A percentile compares a stretch with the other conserved stretches of the same genome.
These are phyloP conservation scores for Hippophae gyantsensis DNA, from an alignment of 306 rosid genomes.

Conservation along the genomic window DNA sequence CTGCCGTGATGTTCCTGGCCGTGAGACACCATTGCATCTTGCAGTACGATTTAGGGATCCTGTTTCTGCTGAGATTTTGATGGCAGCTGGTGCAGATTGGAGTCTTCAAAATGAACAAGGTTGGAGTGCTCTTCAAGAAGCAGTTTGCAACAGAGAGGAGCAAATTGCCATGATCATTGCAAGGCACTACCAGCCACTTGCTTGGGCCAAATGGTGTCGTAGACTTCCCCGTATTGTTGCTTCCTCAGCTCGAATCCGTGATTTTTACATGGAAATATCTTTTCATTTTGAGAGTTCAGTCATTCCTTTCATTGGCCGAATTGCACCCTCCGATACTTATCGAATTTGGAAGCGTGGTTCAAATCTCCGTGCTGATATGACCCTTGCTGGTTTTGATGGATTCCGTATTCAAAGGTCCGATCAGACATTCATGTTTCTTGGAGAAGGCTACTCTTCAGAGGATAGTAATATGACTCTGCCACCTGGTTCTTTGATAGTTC, in stretches of 20 bases:
- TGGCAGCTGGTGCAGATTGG: slow-evolving; percentile 98
- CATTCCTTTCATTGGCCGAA: slow-evolving; percentile 90
- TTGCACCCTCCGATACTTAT: slow-evolving; percentile 96
- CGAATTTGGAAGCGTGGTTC: slow-evolving; percentile 99
- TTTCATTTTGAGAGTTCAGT: slow-evolving; percentile 98
- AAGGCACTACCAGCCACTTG: slow-evolving; percentile 77
- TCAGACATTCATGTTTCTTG: slow-evolving; percentile 93
- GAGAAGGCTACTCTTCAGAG: slow-evolving; percentile 84
- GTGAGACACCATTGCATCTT: slow-evolving; percentile 97
- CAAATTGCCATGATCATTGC: slow-evolving; percentile 88
- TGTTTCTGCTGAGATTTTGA: slow-evolving; percentile 74
- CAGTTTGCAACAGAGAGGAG: slow-evolving; percentile 89
- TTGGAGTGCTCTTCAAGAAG: slow-evolving; percentile 99
- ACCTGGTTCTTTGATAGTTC: slow-evolving; percentile 91
- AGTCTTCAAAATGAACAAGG: slow-evolving; percentile 94
- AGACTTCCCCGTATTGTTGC: slow-evolving; percentile 95
- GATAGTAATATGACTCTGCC: slow-evolving; percentile 57
- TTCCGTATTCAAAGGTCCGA: slow-evolving; percentile 90
- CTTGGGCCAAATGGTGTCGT: slow-evolving; percentile 99
- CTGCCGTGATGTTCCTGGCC: slow-evolving; percentile 87
- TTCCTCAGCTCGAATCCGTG: slow-evolving; percentile 82
- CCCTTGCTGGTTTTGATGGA: slow-evolving; percentile 99
- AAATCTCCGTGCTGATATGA: slow-evolving; percentile 98
- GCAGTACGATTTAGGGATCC: slow-evolving; percentile 86
- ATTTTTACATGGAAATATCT: slow-evolving; percentile 96